These are phyloP conservation scores for Russula emetica DNA, from an alignment of 768 basidiomycete species.

Conservation along the genomic window DNA sequence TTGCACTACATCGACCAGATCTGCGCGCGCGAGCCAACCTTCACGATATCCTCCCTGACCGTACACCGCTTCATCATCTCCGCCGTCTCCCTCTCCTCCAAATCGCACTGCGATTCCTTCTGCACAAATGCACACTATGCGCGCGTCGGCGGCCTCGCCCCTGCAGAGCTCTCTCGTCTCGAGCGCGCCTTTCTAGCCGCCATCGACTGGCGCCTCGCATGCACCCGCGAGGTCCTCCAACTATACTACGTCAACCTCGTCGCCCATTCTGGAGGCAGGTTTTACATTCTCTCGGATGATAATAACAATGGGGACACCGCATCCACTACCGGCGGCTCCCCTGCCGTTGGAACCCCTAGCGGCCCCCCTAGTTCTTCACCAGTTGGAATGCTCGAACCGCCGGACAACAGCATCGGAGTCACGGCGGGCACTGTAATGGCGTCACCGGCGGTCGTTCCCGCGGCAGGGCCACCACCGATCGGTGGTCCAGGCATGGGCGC, in stretches of 20 bases:
- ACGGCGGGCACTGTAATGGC: constrained; percentile 29
- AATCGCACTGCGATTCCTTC: constrained; percentile 93
- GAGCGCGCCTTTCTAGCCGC: constrained; percentile 89
- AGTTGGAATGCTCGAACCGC: constrained; percentile 37
- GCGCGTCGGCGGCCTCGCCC: constrained; percentile 90
- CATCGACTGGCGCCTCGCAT: constrained; percentile 95
- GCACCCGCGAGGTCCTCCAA: constrained; percentile 84
- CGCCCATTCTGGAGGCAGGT: constrained; percentile 64
- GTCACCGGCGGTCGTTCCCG: constrained; percentile 39
- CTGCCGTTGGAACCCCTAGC: constrained; percentile 13
- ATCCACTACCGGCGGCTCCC: constrained; percentile 33
- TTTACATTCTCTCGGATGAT: constrained; percentile 45
- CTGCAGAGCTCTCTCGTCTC: constrained; percentile 87
- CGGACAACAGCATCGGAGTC: constrained; percentile 38
- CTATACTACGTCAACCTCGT: constrained; percentile 94
- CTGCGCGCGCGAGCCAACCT: constrained; percentile 78
- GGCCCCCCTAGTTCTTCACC: constrained; percentile 27
- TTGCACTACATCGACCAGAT: constrained; percentile 93
- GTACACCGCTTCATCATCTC: constrained; percentile 98
- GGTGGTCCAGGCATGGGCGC: constrained; percentile 30
- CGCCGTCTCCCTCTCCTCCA: constrained; percentile 86
- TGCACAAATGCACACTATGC: constrained; percentile 95
- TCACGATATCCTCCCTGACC: constrained; percentile 92
- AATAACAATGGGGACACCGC: constrained; percentile 35
- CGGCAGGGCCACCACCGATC: constrained; percentile 38